Conservation (phyloP, 2,329 filamentous ascomycete species). For the Arachnopeziza araneosa region DNA sequence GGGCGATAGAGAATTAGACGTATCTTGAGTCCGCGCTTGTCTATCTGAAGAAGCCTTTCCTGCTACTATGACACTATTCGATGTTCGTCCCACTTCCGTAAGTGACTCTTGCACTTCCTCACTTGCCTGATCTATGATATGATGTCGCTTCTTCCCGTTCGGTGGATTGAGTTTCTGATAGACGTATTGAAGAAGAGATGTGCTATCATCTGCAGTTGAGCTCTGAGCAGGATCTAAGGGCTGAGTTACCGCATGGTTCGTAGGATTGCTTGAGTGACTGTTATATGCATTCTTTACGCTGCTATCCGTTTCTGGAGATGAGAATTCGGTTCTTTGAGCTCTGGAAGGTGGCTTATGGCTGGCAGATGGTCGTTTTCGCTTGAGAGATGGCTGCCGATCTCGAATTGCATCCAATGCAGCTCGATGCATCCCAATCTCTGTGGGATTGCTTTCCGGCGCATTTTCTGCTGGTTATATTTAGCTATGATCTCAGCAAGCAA, state of each 20-base stretch:
- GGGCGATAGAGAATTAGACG: not conserved
- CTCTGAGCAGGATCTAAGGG: not conserved
- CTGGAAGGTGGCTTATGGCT: not conserved
- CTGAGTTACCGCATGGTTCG: not conserved
- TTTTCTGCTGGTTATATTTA: not conserved
- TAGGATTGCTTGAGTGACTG: not conserved
- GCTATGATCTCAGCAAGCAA: not conserved
- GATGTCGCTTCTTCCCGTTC: conserved; percentile 12
- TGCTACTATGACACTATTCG: not conserved
- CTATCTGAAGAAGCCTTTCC: not conserved
- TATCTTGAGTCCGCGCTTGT: not conserved
- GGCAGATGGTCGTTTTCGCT: conserved; percentile 9
- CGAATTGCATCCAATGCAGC: not conserved
- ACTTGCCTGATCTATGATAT: conserved; percentile 1
- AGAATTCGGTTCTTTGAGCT: not conserved
- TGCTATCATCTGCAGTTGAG: conserved; percentile 2
- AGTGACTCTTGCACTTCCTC: not conserved
- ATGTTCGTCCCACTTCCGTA: not conserved
- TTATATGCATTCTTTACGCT: not conserved
- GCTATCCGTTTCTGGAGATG: not conserved
- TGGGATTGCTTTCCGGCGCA: not conserved
- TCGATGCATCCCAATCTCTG: not conserved
- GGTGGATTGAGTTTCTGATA: conserved; percentile 11
- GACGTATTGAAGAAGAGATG: conserved; percentile 10
- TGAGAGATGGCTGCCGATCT: conserved; percentile 3